phyloP scores from a whole-genome alignment of 441 rosid species.

The Syzygium malaccense region DNA sequence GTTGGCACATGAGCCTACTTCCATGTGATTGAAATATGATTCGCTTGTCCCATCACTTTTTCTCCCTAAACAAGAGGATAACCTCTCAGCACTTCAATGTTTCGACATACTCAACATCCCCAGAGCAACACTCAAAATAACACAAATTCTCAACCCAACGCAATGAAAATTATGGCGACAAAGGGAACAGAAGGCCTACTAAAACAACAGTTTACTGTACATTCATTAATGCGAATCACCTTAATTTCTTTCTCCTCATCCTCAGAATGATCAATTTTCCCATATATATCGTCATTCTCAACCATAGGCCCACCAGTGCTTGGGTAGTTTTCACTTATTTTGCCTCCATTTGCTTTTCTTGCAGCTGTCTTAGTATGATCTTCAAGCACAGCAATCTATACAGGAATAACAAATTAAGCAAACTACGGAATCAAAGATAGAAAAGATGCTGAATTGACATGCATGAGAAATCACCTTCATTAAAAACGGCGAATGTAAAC shows the following conservation, averaged over 20 bases:
- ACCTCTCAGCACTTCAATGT: not conserved
- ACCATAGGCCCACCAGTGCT: conserved; percentile 19
- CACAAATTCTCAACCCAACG: not conserved
- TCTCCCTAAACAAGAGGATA: not conserved
- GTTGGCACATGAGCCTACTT: not conserved
- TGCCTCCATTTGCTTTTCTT: conserved; percentile 41
- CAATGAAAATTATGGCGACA: not conserved
- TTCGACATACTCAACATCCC: not conserved
- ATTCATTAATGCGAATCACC: conserved; percentile 15
- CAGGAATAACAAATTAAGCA: not conserved
- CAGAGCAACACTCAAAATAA: not conserved
- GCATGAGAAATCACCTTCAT: not conserved
- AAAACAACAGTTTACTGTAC: not conserved
- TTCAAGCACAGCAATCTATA: conserved; percentile 69
- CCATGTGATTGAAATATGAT: not conserved
- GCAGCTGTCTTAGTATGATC: conserved; percentile 37
- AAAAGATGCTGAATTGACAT: not conserved
- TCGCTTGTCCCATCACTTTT: not conserved
- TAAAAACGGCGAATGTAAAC: not conserved
- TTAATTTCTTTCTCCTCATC: conserved; percentile 26
- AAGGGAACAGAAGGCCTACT: not conserved
- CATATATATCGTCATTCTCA: conserved; percentile 25
- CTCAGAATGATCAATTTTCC: conserved; percentile 4
- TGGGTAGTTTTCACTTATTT: conserved; percentile 25
- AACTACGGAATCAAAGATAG: not conserved